Percentiles rank a stretch among this genome's conserved stretches.
Conservation (phyloP, 768 basidiomycete species). For the Pisolithus tinctorius region DNA sequence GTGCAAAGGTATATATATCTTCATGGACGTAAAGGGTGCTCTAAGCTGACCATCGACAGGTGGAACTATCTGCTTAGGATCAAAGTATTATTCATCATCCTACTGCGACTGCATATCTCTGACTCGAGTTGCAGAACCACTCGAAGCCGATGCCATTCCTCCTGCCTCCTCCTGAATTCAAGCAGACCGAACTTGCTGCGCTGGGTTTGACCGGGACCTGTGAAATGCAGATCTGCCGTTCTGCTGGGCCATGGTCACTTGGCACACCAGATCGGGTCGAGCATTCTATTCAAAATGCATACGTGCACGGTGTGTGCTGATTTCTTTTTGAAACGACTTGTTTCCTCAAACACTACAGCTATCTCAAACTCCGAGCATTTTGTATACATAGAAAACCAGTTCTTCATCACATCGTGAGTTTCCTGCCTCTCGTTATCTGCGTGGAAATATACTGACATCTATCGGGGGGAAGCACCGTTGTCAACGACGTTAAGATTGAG, state of each 20-base stretch:
- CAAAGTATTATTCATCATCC: slow-evolving; percentile 49
- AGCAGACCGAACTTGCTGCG: slow-evolving; percentile 64
- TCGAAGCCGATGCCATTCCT: slow-evolving; percentile 89
- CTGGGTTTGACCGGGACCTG: slow-evolving; percentile 91
- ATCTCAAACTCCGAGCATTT: slow-evolving; percentile 95
- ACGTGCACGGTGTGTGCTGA: slow-evolving; percentile 62
- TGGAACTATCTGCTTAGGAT: slow-evolving; percentile 94
- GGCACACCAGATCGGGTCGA: slow-evolving; percentile 83
- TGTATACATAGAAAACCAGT: slow-evolving; percentile 96
- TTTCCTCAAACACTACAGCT: slow-evolving; percentile 37
- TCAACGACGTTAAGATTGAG: slow-evolving; percentile 81
- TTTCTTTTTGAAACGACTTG: background rate
- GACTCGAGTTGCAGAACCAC: slow-evolving; percentile 60
- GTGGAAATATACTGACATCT: background rate
- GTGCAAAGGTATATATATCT: slow-evolving; percentile 61
- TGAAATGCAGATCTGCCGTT: slow-evolving; percentile 94
- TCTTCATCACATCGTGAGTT: slow-evolving; percentile 82
- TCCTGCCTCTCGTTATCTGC: background rate
- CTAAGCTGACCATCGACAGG: slow-evolving; percentile 32
- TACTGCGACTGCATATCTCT: background rate
- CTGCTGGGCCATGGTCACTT: slow-evolving; percentile 93
- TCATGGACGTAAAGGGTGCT: background rate
- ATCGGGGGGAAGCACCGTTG: slow-evolving; percentile 50
- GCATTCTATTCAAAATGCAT: slow-evolving; percentile 91
- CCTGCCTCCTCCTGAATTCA: slow-evolving; percentile 90